phyloP scores from a whole-genome alignment of 768 basidiomycete species.

The Porphyrellus cyaneotinctus region DNA sequence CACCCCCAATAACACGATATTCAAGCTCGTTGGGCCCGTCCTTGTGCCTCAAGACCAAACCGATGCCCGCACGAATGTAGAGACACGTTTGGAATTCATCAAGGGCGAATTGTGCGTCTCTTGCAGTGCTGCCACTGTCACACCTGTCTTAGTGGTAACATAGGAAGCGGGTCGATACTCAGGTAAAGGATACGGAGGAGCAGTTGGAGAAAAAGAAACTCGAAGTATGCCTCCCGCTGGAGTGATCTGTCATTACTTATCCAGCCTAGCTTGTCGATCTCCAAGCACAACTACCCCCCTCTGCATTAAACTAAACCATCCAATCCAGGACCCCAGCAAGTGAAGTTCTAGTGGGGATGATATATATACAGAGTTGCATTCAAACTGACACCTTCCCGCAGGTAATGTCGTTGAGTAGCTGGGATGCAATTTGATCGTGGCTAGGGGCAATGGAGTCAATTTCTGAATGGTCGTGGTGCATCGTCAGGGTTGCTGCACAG shows the following conservation, averaged over 20 bases:
- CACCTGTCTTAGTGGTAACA: slow-evolving; percentile 6
- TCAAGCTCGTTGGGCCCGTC: slow-evolving; percentile 89
- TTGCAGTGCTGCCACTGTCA: background rate
- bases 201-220: slow-evolving; percentile 78
- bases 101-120: slow-evolving; percentile 72
- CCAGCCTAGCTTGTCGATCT: slow-evolving; percentile 56
- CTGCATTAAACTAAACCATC: slow-evolving; percentile 15
- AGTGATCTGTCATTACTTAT: slow-evolving; percentile 10
- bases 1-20: slow-evolving; percentile 73
- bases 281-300: slow-evolving; percentile 52
- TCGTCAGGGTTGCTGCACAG: background rate
- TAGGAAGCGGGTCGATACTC: slow-evolving; percentile 75
- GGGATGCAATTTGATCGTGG: background rate
- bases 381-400: background rate
- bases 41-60: slow-evolving; percentile 84
- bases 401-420: background rate
- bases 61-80: slow-evolving; percentile 85
- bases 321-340: background rate
- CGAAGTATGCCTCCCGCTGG: slow-evolving; percentile 49
- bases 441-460: background rate
- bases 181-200: slow-evolving; percentile 73
- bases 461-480: background rate
- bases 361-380: background rate
- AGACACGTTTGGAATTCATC: slow-evolving; percentile 89
- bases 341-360: background rate